phyloP scores from a whole-genome alignment of 2,329 filamentous ascomycete species.

The Phyllosticta citrichinensis region DNA sequence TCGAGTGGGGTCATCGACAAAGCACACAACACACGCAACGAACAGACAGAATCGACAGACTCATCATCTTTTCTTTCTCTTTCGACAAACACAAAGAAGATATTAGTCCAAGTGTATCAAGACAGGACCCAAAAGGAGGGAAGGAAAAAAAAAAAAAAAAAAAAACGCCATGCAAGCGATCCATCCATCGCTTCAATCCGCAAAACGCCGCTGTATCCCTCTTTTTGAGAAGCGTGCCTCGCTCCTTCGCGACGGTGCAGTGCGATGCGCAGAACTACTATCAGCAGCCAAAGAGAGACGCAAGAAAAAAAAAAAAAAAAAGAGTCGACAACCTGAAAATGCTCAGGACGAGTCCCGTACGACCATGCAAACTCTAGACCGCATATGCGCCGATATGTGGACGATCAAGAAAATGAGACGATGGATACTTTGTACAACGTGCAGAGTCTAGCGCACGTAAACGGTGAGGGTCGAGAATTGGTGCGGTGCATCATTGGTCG shows the following conservation, averaged over 20 bases:
- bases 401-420: background rate
- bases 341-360: background rate
- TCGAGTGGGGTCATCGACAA: background rate
- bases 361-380: background rate
- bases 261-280: background rate
- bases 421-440: background rate
- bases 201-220: background rate
- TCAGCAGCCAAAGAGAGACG: background rate
- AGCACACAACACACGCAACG: background rate
- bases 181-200: background rate
- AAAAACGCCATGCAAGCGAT: background rate
- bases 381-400: background rate
- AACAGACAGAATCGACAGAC: background rate
- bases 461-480: background rate
- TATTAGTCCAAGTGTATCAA: background rate
- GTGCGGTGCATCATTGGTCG: background rate
- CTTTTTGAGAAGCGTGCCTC: background rate
- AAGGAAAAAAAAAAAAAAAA: too few relatives aligned
- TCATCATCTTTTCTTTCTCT: background rate
- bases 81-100: background rate
- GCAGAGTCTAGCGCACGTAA: background rate
- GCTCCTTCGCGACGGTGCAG: background rate
- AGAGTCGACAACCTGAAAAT: background rate
- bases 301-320: background rate
- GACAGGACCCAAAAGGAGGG: background rate